Evolutionary conservation across 345 rosid genomes (phyloP).

Genomic region (Cardamine occulta): DNA sequence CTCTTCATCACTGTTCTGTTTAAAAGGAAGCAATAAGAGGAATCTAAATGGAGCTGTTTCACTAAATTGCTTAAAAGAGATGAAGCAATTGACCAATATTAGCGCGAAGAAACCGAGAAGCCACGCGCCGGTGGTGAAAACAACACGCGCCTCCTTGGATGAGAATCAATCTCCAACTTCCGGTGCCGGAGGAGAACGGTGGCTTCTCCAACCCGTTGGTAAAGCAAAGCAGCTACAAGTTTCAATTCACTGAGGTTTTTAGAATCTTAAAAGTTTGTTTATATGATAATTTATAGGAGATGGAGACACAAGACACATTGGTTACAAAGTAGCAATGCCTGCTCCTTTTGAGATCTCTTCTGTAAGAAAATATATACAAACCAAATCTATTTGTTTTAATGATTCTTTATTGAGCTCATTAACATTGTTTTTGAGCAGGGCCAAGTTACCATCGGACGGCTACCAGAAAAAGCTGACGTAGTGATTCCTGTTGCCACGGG

Average conservation of each 20-base stretch:
- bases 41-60: constrained; percentile 33
- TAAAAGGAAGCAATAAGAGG: constrained; percentile 42
- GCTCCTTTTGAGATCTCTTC: constrained; percentile 75
- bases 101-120: constrained; percentile 34
- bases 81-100: constrained; percentile 13
- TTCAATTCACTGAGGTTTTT: too few relatives aligned
- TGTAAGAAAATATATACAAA: constrained; percentile 45
- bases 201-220: constrained; percentile 95
- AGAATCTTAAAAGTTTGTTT: too few relatives aligned
- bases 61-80: constrained; percentile 36
- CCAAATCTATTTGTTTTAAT: background rate
- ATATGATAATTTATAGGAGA: constrained; percentile 55
- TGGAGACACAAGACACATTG: constrained; percentile 85
- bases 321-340: constrained; percentile 75
- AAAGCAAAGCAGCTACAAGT: too few relatives aligned
- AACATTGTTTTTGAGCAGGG: constrained; percentile 44
- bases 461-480: constrained; percentile 79
- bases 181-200: constrained; percentile 49
- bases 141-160: constrained; percentile 52
- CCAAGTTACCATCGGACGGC: constrained; percentile 73
- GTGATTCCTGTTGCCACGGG: constrained; percentile 96
- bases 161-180: constrained; percentile 42
- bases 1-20: constrained; percentile 40
- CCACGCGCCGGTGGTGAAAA: constrained; percentile 16
- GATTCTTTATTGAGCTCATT: background rate